Evolutionary conservation across 1,284 basidiomycete genomes (phyloP).

Genomic region (Ustilago lituana): DNA sequence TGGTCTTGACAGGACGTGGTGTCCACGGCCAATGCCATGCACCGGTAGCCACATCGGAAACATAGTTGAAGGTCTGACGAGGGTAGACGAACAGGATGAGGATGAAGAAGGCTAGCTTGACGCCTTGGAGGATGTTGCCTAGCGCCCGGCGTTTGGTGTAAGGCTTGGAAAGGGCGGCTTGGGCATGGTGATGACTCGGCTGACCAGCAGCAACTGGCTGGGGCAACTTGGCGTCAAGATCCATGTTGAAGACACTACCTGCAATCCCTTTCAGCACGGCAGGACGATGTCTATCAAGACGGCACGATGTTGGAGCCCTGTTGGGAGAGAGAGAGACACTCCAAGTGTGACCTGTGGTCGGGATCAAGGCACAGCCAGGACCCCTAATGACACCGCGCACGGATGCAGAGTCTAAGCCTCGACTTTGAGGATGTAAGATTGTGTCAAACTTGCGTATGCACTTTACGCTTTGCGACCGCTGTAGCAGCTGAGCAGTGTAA

Average conservation of each 20-base stretch:
- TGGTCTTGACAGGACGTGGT: constrained; percentile 47
- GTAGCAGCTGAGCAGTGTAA: too few relatives aligned
- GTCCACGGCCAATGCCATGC: constrained; percentile 40
- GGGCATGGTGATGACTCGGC: not conserved
- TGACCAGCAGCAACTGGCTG: constrained; percentile 7
- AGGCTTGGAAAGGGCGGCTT: not conserved
- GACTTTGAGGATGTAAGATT: too few relatives aligned
- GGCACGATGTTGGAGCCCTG: too few relatives aligned
- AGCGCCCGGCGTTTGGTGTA: not conserved
- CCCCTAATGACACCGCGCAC: too few relatives aligned
- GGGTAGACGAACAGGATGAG: not conserved
- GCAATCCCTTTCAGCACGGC: too few relatives aligned
- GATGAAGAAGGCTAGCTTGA: constrained; percentile 11
- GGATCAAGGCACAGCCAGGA: too few relatives aligned
- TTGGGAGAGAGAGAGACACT: too few relatives aligned
- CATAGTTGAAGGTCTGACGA: constrained; percentile 8
- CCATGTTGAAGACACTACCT: constrained; percentile 9
- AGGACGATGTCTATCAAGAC: too few relatives aligned
- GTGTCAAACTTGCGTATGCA: too few relatives aligned
- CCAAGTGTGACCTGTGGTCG: too few relatives aligned
- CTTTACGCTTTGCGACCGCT: too few relatives aligned
- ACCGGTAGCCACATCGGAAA: constrained; percentile 12
- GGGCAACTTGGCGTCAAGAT: constrained; percentile 15
- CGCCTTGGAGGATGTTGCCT: constrained; percentile 7
- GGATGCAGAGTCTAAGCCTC: too few relatives aligned